These are phyloP conservation scores for Diaporthe helianthi DNA, from an alignment of 2,329 filamentous ascomycete genomes.

Conservation along the genomic window DNA sequence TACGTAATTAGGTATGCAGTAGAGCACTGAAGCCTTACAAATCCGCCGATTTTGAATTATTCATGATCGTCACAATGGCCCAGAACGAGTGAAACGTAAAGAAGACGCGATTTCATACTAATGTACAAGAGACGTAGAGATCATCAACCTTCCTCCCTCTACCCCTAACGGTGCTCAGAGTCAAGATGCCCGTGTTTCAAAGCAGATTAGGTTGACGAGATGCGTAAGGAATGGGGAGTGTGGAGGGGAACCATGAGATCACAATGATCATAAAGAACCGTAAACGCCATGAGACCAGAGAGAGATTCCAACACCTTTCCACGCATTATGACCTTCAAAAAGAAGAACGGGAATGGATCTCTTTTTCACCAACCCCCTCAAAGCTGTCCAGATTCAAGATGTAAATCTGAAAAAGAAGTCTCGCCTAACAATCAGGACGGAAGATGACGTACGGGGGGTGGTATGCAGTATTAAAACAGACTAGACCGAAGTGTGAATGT, in stretches of 20 bases:
- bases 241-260: not conserved
- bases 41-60: not conserved
- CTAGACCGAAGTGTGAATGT: not conserved
- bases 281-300: conserved; percentile 12
- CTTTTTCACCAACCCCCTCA: not conserved
- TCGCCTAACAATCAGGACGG: not conserved
- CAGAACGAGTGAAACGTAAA: not conserved
- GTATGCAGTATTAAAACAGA: conserved; percentile 9
- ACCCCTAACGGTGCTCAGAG: not conserved
- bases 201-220: conserved; percentile 6
- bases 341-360: not conserved
- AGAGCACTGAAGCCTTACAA: not conserved
- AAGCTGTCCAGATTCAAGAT: conserved; percentile 6
- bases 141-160: not conserved
- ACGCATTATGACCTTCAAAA: not conserved
- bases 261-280: not conserved
- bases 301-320: not conserved
- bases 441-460: not conserved
- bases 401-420: not conserved
- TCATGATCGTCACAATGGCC: not conserved
- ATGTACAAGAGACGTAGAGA: conserved; percentile 21
- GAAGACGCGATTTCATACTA: conserved; percentile 2
- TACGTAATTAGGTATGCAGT: too few relatives aligned
- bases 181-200: not conserved
- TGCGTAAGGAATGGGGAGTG: not conserved